A percentile compares a stretch with the other conserved stretches of the same genome.
Evolutionary conservation across 2,329 filamentous ascomycete species (phyloP).

Genomic region (Calonectria naviculata): DNA sequence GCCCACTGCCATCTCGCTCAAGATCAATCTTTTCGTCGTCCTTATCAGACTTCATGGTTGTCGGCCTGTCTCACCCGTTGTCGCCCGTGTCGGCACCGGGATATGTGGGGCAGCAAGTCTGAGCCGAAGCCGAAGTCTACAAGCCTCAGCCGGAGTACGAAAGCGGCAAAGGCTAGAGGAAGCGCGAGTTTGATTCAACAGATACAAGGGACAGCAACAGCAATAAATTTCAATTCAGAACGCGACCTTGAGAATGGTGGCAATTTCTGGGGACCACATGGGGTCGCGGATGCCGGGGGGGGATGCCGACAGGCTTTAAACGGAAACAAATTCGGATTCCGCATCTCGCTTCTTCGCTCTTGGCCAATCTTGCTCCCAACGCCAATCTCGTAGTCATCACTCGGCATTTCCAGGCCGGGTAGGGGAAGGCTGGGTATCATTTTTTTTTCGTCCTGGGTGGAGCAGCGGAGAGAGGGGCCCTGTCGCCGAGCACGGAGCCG

Average conservation of each 20-base stretch:
- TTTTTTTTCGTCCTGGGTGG: slow-evolving; percentile 4
- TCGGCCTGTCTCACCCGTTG: background rate
- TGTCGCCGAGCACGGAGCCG: slow-evolving; percentile 33
- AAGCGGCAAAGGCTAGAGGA: background rate
- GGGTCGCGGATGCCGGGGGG: slow-evolving; percentile 1
- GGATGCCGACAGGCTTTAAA: slow-evolving; percentile 14
- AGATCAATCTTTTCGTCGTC: slow-evolving; percentile 28
- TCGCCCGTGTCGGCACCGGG: slow-evolving; percentile 30
- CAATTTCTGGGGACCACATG: background rate
- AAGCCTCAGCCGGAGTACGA: background rate
- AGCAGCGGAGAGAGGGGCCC: slow-evolving; percentile 3
- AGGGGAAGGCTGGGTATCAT: background rate
- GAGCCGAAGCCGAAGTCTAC: slow-evolving; percentile 13
- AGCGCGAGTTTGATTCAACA: background rate
- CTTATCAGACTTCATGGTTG: slow-evolving; percentile 25
- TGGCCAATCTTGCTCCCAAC: background rate
- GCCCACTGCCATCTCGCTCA: slow-evolving; percentile 20
- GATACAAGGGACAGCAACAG: background rate
- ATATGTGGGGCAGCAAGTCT: slow-evolving; percentile 29
- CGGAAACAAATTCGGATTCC: slow-evolving; percentile 15
- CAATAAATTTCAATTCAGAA: background rate
- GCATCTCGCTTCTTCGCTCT: background rate
- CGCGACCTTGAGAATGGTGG: background rate
- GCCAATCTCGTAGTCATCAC: background rate
- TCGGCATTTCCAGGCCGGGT: slow-evolving; percentile 25